Conservation (phyloP, 495 filamentous ascomycete species). For the Niebla homalea region DNA sequence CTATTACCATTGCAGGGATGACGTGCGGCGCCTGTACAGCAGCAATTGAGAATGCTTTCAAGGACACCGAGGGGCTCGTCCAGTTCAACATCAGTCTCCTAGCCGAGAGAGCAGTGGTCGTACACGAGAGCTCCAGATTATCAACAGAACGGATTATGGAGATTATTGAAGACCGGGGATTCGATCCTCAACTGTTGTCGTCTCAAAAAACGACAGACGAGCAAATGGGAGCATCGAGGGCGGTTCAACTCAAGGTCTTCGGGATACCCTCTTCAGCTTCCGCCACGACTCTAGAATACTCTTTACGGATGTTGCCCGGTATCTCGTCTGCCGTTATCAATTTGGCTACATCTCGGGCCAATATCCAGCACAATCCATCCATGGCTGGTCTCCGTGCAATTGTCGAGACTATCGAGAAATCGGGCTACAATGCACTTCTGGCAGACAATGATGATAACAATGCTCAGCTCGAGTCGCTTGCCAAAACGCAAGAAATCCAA, state of each 20-base stretch:
- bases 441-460: slow-evolving; percentile 91
- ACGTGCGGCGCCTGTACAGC: slow-evolving; percentile 94
- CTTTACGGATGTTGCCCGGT: slow-evolving; percentile 50
- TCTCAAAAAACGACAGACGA: slow-evolving; percentile 23
- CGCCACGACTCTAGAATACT: slow-evolving; percentile 57
- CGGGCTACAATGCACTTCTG: slow-evolving; percentile 76
- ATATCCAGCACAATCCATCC: slow-evolving; percentile 54
- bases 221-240: slow-evolving; percentile 34
- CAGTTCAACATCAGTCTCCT: slow-evolving; percentile 90
- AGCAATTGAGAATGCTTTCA: slow-evolving; percentile 74
- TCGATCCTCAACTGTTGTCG: slow-evolving; percentile 64
- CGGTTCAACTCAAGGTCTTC: slow-evolving; percentile 67
- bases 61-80: slow-evolving; percentile 58
- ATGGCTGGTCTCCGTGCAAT: slow-evolving; percentile 66
- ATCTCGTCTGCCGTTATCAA: slow-evolving; percentile 60
- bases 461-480: slow-evolving; percentile 86
- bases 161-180: slow-evolving; percentile 61
- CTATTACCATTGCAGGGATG: slow-evolving; percentile 83
- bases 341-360: slow-evolving; percentile 51
- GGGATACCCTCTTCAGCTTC: slow-evolving; percentile 58
- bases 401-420: slow-evolving; percentile 66
- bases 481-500: slow-evolving; percentile 90
- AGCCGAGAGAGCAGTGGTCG: slow-evolving; percentile 78
- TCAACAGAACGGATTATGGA: slow-evolving; percentile 54
- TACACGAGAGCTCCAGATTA: slow-evolving; percentile 65